Conservation (phyloP, 352 stramenopile genomes). For the Phytophthora brassicae region DNA sequence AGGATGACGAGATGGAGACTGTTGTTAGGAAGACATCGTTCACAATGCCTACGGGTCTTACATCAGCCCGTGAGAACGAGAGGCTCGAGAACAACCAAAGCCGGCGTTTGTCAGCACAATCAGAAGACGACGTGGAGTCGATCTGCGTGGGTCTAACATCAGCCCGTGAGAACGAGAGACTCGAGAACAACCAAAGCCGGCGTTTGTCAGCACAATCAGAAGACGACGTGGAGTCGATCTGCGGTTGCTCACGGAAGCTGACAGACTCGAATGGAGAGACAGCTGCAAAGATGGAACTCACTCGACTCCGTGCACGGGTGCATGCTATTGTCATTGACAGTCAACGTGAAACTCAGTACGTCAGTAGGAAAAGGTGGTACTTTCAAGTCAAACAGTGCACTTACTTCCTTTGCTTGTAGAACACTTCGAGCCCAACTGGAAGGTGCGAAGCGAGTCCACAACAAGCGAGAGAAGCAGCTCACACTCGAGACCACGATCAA, state of each 20-base stretch:
- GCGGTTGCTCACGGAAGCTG: conserved; percentile 24
- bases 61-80: conserved; percentile 20
- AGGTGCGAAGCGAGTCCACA: conserved; percentile 33
- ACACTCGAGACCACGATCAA: conserved; percentile 48
- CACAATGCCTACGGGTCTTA: conserved; percentile 1
- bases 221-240: conserved; percentile 13
- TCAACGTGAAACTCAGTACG: conserved; percentile 47
- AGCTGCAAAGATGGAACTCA: conserved; percentile 43
- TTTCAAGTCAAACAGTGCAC: neutral
- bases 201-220: conserved; percentile 25
- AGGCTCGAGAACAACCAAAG: conserved; percentile 26
- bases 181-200: conserved; percentile 27
- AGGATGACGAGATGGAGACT: conserved; percentile 32
- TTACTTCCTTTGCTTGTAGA: conserved; percentile 28
- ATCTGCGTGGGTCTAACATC: neutral
- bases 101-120: conserved; percentile 21
- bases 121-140: conserved; percentile 17
- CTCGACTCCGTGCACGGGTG: conserved; percentile 51
- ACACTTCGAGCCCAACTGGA: conserved; percentile 48
- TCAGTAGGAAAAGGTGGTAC: neutral
- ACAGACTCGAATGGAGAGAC: conserved; percentile 28
- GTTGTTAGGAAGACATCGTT: conserved; percentile 9
- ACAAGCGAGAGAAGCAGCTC: conserved; percentile 51
- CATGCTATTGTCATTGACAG: conserved; percentile 53
- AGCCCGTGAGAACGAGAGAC: conserved; percentile 20